Conservation (phyloP, 345 rosid species). For the Eucalyptus sp. region DNA sequence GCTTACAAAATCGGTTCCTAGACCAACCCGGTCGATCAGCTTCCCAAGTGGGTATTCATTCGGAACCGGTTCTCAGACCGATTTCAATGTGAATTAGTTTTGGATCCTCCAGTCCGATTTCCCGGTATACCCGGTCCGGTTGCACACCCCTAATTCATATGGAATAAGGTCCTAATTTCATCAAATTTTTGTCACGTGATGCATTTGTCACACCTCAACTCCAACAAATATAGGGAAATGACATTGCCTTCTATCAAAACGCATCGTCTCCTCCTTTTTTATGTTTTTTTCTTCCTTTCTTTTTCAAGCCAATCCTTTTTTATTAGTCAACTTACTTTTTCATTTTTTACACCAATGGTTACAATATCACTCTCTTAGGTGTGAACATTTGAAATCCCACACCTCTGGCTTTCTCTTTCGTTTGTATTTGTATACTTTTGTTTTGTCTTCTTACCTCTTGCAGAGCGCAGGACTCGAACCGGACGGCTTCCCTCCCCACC, state of each 20-base stretch:
- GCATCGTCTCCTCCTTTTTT: not conserved
- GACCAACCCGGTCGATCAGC: fast-evolving
- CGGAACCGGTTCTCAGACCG: fast-evolving
- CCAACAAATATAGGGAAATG: too few species aligned
- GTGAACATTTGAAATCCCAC: too few species aligned
- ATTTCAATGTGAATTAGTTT: too few species aligned
- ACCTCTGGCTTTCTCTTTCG: too few species aligned
- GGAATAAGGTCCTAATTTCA: too few species aligned
- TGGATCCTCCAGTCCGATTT: fast-evolving
- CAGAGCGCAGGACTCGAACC: not conserved
- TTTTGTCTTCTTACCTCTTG: not conserved
- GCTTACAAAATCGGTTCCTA: too few species aligned
- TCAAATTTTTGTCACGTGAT: not conserved
- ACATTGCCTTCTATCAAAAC: not conserved
- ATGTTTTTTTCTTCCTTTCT: too few species aligned
- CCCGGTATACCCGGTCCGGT: fast-evolving
- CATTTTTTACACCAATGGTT: not conserved
- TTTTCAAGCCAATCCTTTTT: not conserved
- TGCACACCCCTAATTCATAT: too few species aligned
- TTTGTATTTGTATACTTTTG: too few species aligned
- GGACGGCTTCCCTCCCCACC: too few species aligned
- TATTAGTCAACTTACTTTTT: not conserved
- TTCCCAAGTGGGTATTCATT: too few species aligned
- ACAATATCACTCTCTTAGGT: not conserved
- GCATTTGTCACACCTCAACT: not conserved